Base-by-base conservation (phyloP, 106 monocot genomes). In the Dactylorhiza incarnata region DNA sequence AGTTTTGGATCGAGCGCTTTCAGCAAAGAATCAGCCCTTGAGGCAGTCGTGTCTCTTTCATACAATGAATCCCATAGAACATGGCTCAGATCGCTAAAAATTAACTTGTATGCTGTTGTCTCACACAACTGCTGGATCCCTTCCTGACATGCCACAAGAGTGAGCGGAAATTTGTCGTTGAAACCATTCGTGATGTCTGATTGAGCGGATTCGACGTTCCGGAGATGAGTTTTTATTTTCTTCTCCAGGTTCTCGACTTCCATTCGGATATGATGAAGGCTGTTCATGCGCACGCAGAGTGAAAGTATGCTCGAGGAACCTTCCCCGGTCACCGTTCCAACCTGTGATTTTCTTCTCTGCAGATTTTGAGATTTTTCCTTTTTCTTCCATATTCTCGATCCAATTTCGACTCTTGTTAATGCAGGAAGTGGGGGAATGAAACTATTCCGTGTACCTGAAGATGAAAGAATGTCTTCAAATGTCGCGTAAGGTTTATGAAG, bases 101-200 rank as follows among this genome's bases (percentile, higher is more conserved):
- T 76, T 8, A 91, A 79, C 82, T 86, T 91, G 62, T 97, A 94
- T 5, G 97, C 91, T 48, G 86, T 88, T 23, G 87, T 70, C 72
- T 97, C 97, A 29, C 97, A 94, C 29, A 97, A 73, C 17, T 84
- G 84, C 77, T 91, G 89, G 70, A 97, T 89, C 43, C 91, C 93
- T 83, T 97, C 97, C 44, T 91, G 85, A 53, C 91, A 94, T 74
- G 89, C 79, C 23, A 84, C 68, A 46, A 81, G 48, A 75, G 85
- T 83, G 53, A 91, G 86, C 37, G 91, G 91, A 80, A 97, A 97
- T 54, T 78, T 94, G 56, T 56, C 84, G 2, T 87, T 81, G 17
- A 89, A 76, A 1, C 91, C 91, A 74, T 84, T 79, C 20, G 82
- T 69, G 65, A 89, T 82, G 79, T 91, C 93, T 24, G 82, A 73